Evolutionary conservation across 805 yeast genomes (phyloP).

Genomic region (Starmerella sp.): DNA sequence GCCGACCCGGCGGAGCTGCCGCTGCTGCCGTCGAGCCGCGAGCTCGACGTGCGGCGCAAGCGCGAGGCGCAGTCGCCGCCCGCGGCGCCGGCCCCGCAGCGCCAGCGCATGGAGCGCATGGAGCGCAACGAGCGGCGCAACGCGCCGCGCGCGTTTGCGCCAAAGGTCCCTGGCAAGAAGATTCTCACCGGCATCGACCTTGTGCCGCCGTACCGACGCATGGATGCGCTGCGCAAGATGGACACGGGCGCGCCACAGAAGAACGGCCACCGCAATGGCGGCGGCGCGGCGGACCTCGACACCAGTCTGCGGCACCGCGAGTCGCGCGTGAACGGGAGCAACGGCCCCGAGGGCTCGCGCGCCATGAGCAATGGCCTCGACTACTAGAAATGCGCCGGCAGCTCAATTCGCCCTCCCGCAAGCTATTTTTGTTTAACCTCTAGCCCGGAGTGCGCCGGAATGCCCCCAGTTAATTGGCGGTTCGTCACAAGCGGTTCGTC

Average conservation of each 20-base stretch:
- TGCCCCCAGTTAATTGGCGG: too few species aligned
- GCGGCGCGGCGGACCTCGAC: neutral
- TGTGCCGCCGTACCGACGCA: constrained; percentile 23
- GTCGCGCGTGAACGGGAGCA: neutral
- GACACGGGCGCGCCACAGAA: neutral
- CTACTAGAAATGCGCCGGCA: neutral
- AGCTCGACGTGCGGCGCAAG: constrained; percentile 43
- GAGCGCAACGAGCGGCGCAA: neutral
- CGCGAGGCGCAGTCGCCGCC: constrained; percentile 16
- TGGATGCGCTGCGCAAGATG: constrained; percentile 2
- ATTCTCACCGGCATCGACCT: constrained; percentile 17
- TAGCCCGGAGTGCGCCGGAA: too few species aligned
- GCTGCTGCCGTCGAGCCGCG: constrained; percentile 77
- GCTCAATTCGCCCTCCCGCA: too few species aligned
- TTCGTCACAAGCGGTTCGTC: too few species aligned
- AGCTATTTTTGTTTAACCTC: too few species aligned
- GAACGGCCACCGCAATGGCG: neutral
- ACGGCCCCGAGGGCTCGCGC: neutral
- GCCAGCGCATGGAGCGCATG: neutral
- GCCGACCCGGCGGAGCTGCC: constrained; percentile 46
- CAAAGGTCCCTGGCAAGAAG: constrained; percentile 19
- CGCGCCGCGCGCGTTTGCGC: constrained; percentile 20
- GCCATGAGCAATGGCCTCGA: constrained; percentile 14
- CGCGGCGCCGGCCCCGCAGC: constrained; percentile 26
- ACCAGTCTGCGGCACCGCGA: neutral